phyloP scores from a whole-genome alignment of 164 flowering plant species.

The Chloranthus sessilifolius region DNA sequence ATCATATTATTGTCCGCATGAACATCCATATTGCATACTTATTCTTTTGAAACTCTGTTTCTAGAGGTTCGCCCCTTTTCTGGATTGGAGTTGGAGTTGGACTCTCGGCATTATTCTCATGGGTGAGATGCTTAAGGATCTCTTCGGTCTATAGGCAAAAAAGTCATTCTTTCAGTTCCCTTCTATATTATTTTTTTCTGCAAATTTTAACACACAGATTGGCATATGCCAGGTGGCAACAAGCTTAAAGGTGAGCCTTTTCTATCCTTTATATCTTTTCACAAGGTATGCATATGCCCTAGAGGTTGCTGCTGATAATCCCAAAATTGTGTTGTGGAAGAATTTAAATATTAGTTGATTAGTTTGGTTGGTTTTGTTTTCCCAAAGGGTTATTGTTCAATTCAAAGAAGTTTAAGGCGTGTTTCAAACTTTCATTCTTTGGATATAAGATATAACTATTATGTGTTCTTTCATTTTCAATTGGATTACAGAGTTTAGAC shows the following conservation, averaged over 20 bases:
- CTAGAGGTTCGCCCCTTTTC: constrained; percentile 86
- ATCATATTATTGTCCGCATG: background rate
- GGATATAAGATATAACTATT: too few species aligned
- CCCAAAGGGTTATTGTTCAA: too few species aligned
- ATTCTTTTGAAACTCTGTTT: constrained; percentile 3
- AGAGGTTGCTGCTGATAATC: background rate
- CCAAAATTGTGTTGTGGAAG: background rate
- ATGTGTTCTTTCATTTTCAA: too few species aligned
- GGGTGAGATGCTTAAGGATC: constrained; percentile 39
- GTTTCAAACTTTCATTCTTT: too few species aligned
- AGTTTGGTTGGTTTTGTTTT: too few species aligned
- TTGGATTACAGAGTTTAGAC: too few species aligned
- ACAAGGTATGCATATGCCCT: constrained; percentile 11
- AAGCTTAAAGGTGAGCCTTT: constrained; percentile 55
- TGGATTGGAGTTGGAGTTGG: constrained; percentile 98
- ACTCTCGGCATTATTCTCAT: constrained; percentile 78
- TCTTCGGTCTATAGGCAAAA: background rate
- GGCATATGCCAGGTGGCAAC: constrained; percentile 49
- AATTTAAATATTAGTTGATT: too few species aligned
- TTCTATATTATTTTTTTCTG: background rate
- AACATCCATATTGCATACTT: background rate
- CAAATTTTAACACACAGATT: constrained; percentile 14
- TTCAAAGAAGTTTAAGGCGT: too few species aligned
- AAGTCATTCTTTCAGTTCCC: background rate
- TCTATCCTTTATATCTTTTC: constrained; percentile 7